phyloP scores from a whole-genome alignment of 768 basidiomycete species.

The Rhodotorula taiwanensis region DNA sequence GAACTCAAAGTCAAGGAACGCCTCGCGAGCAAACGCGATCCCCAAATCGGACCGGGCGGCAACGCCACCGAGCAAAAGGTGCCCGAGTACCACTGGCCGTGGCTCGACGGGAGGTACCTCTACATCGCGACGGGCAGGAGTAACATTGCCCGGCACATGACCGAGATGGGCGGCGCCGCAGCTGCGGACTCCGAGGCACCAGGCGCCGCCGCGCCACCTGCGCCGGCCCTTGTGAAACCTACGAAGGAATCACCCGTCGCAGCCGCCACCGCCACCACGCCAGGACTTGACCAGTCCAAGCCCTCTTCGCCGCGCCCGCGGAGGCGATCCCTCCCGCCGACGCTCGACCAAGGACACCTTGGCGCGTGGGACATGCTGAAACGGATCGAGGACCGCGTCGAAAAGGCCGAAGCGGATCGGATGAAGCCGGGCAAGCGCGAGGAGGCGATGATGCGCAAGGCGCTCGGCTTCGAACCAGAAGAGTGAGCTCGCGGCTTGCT shows the following conservation, averaged over 20 bases:
- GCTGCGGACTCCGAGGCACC: background rate
- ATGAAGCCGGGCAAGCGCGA: constrained; percentile 6
- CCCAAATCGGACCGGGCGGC: background rate
- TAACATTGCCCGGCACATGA: constrained; percentile 18
- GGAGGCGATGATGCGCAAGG: constrained; percentile 11
- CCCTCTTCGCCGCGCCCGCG: too few relatives aligned
- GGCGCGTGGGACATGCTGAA: constrained; percentile 22
- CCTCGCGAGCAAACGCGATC: background rate
- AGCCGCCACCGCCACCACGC: too few relatives aligned
- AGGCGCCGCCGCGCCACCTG: too few relatives aligned
- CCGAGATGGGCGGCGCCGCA: constrained; percentile 14
- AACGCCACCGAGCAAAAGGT: background rate
- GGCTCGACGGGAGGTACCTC: constrained; percentile 31
- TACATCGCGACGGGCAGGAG: constrained; percentile 26
- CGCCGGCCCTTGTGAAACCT: too few relatives aligned
- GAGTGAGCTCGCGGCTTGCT: background rate
- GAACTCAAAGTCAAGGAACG: background rate
- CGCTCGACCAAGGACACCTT: background rate
- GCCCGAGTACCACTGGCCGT: constrained; percentile 24
- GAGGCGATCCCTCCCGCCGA: background rate
- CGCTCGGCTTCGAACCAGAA: constrained; percentile 20
- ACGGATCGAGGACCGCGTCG: constrained; percentile 12
- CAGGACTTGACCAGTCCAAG: too few relatives aligned
- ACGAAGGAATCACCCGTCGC: too few relatives aligned
- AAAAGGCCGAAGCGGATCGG: background rate